Percentiles rank a stretch among this genome's conserved stretches.
Evolutionary conservation across 345 rosid species (phyloP).

Genomic region (Corchorus olitorius): DNA sequence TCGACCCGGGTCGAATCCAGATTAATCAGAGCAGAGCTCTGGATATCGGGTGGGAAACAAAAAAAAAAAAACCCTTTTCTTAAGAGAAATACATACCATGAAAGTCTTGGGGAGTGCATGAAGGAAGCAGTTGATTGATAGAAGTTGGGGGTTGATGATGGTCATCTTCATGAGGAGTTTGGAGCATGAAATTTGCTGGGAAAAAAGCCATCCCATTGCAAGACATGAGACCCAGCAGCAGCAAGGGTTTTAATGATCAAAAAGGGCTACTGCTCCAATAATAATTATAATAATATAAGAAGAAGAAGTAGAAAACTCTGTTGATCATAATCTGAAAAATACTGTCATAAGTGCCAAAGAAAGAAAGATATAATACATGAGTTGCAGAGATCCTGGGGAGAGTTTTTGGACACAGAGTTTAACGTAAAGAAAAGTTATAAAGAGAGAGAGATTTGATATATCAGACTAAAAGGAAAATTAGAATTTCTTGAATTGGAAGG

Average conservation of each 20-base stretch:
- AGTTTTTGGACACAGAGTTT: not conserved
- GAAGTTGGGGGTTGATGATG: slow-evolving; percentile 64
- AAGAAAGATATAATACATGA: not conserved
- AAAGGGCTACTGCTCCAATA: slow-evolving; percentile 17
- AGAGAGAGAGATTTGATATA: slow-evolving; percentile 15
- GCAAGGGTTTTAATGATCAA: not conserved
- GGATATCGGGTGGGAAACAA: not conserved
- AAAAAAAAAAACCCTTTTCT: not conserved
- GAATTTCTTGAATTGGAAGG: slow-evolving; percentile 24
- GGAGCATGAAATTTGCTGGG: slow-evolving; percentile 86
- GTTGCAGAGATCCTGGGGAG: slow-evolving; percentile 4
- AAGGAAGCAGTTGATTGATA: slow-evolving; percentile 67
- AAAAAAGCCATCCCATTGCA: slow-evolving; percentile 93
- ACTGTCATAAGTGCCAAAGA: not conserved
- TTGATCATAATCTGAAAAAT: slow-evolving; percentile 1
- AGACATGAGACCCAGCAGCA: slow-evolving; percentile 45
- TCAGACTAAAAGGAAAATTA: not conserved
- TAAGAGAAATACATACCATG: slow-evolving; percentile 48
- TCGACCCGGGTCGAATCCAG: no score
- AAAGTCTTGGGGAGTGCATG: slow-evolving; percentile 74
- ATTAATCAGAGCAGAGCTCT: no score
- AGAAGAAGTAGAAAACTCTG: not conserved
- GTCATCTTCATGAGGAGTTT: slow-evolving; percentile 62
- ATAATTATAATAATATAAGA: no score
- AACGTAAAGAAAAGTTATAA: slow-evolving; percentile 4